These are phyloP conservation scores for Populus trichocarpa DNA, from an alignment of 441 rosid species.

Conservation along the genomic window DNA sequence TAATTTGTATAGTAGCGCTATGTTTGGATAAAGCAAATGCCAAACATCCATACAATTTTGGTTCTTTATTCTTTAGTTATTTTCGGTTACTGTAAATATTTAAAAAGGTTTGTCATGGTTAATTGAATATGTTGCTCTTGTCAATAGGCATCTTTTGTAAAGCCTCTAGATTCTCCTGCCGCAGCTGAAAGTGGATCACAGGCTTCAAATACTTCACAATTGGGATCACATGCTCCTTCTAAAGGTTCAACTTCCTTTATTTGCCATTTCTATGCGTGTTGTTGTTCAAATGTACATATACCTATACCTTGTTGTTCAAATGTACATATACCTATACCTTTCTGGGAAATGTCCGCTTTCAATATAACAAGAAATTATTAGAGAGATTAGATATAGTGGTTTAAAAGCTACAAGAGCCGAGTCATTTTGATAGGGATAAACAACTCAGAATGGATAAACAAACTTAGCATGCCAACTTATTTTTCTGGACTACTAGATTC, in stretches of 20 bases:
- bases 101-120: background rate
- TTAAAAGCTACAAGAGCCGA: background rate
- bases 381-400: background rate
- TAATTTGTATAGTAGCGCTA: background rate
- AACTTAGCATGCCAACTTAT: background rate
- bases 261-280: background rate
- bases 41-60: background rate
- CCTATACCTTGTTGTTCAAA: background rate
- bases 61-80: background rate
- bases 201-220: slow-evolving; percentile 44
- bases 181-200: slow-evolving; percentile 52
- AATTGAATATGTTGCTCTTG: slow-evolving; percentile 18
- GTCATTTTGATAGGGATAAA: background rate
- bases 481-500: background rate
- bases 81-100: background rate
- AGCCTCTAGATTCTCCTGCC: slow-evolving; percentile 52
- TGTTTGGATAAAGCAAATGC: background rate
- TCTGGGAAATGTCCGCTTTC: background rate
- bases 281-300: background rate
- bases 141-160: slow-evolving; percentile 57
- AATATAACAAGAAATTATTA: background rate
- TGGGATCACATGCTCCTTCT: slow-evolving; percentile 50
- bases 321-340: background rate
- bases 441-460: background rate
- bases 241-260: slow-evolving; percentile 49